A percentile compares a stretch with the other conserved stretches of the same genome.
These are phyloP conservation scores for Knufia fluminis DNA, from an alignment of 2,329 filamentous ascomycete genomes.

Conservation along the genomic window DNA sequence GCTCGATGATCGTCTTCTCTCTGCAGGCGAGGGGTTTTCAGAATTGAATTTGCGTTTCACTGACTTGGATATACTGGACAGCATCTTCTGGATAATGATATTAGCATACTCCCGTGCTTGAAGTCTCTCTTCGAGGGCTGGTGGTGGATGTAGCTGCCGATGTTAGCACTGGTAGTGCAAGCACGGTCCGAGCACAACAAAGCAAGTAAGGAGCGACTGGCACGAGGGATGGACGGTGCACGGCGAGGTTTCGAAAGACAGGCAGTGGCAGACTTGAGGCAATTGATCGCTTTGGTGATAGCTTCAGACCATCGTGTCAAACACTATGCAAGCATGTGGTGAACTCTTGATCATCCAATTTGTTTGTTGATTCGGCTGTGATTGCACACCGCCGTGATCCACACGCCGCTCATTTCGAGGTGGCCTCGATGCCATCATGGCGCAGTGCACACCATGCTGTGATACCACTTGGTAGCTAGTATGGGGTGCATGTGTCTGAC, in stretches of 20 bases:
- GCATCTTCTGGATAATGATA: not conserved
- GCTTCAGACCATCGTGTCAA: not conserved
- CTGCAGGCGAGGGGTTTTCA: not conserved
- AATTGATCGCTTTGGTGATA: not conserved
- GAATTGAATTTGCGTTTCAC: not conserved
- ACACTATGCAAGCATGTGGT: not conserved
- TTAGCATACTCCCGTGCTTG: not conserved
- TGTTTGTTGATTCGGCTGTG: not conserved
- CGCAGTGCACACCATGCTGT: not conserved
- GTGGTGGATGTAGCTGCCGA: not conserved
- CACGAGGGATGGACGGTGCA: not conserved
- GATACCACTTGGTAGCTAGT: not conserved
- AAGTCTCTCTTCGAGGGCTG: not conserved
- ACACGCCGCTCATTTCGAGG: not conserved
- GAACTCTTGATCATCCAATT: not conserved
- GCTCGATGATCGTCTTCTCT: not conserved
- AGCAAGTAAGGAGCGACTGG: constrained; percentile 8
- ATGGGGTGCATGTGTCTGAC: not conserved
- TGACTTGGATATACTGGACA: constrained; percentile 3
- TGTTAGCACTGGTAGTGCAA: not conserved
- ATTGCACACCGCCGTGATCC: constrained; percentile 4
- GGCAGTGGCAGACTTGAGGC: too few species aligned
- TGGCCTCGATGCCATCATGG: not conserved
- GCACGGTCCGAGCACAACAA: constrained; percentile 2
- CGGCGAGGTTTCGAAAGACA: not conserved